Base-by-base conservation (phyloP, 495 filamentous ascomycete species). In the Penicillium lagena region DNA sequence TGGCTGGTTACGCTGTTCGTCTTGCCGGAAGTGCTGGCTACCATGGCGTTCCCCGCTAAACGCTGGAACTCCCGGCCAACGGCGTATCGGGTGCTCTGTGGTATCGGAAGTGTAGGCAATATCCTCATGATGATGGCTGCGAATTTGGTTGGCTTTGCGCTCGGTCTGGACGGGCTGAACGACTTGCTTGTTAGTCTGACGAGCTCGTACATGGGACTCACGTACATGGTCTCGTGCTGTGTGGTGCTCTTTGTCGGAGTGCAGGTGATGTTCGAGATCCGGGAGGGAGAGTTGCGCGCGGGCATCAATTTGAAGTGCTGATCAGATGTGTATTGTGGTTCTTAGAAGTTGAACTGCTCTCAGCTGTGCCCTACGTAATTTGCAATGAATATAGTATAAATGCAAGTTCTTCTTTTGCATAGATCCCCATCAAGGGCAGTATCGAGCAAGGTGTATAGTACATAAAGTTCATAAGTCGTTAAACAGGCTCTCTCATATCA, bases 1-100 rank as follows among this genome's bases (percentile, higher is more conserved):
- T 99, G 93, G 93, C 71, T 99, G 39, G 78, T 97, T 35, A 88
- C 90, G 4, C 64, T 96, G 9, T 99, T 99, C 66, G 84, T 99
- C 58, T 59, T 96, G 17, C 93, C 93, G 1, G 94, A 97, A 61
- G 73, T 90, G 37, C 62, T 88, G 11, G 89, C 81, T 7, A 66
- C 72, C 0, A 67, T 79, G 34, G 29, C 88, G 2, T 95, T 97
- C 67, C 88, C 90, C 1, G 71, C 72, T 14, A 56, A 66, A 12
- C 78, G 77, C 43, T 97, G 85, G 80, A 79, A 81, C 46, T 67
- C 71, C 9, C 66, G 71, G 2, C 86, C 83, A 13, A 83, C 79
- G 29, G 56, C 75, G 2, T 96, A 96, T 62, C 73, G 93, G 31
- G 72, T 89, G 44, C 59, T 97, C 29, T 88, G 86, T 62, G 89